Base-by-base conservation (phyloP, 805 yeast genomes). In the Wickerhamomyces sydowiorum region DNA sequence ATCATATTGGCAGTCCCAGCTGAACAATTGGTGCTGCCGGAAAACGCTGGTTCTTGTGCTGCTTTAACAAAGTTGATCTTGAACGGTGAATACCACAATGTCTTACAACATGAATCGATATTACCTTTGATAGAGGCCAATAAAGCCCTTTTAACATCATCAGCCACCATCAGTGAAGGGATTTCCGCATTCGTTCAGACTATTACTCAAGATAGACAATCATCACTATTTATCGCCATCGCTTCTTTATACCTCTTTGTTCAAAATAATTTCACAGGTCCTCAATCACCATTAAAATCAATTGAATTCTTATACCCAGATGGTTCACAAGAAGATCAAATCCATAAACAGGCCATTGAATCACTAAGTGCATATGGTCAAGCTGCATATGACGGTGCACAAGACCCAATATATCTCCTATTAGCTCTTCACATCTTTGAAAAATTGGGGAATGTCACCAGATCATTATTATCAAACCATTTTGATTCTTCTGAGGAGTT, bases 261-360 rank as follows among this genome's bases (percentile, higher is more conserved):
- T 14, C 95, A 87, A 58, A 62, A 74, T 39, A 90, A 90, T 59
- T 86, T 73, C 61, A 86, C 96, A 0, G 97, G 97, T 8, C 96
- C 96, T 5, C 71, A 74, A 21, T 53, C 78, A 2, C 70, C 72
- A 5, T 50, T 66, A 19, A 61, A 60, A 4, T 51, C 71, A 5
- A 53, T 54, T 28, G 54, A 64, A n/a, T 37, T 53, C n/a, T 52
- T 66, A 3, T 58, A 55, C 39, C 37, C 45, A 1, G 41, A 42
- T 1, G 33, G 9, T 39, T 27, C 39, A 30, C 19, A 33, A 40
- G 23, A 20, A n/a, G 43, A 30, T 19, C 51, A 46, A 27, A 47
- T 54, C 15, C 53, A 54, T n/a, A 20, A 40, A 17, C 27, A 31
- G 31, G 29, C 74, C 28, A 52, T 76, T 13, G 59, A 56, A 25